Evolutionary conservation across 208 protist species (phyloP).

Genomic region (Acanthamoeba healyi): DNA sequence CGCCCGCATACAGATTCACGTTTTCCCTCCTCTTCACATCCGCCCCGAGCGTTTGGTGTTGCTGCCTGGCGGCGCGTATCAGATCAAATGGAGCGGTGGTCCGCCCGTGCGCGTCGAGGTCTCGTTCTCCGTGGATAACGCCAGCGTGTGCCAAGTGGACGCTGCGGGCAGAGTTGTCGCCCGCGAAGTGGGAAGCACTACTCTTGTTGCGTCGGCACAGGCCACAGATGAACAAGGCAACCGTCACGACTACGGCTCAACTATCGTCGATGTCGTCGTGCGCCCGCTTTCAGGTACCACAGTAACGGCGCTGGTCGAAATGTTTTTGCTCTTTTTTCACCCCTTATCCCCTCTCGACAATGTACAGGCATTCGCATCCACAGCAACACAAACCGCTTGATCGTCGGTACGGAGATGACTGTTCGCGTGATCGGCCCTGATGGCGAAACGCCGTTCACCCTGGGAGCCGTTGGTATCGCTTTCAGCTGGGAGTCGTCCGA

Average conservation of each 20-base stretch:
- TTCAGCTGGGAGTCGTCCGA: constrained; percentile 70
- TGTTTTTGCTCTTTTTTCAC: background rate
- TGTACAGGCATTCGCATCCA: constrained; percentile 63
- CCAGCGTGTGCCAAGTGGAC: constrained; percentile 54
- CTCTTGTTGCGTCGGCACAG: background rate
- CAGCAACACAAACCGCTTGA: constrained; percentile 50
- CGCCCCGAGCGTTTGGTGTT: constrained; percentile 43
- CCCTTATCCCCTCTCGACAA: background rate
- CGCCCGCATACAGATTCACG: constrained; percentile 70
- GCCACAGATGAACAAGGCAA: constrained; percentile 62
- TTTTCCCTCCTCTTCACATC: constrained; percentile 59
- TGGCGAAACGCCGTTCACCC: constrained; percentile 72
- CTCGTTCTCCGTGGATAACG: constrained; percentile 40
- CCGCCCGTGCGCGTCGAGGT: constrained; percentile 70
- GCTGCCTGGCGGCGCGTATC: constrained; percentile 57
- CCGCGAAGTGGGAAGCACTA: constrained; percentile 51
- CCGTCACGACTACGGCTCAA: constrained; percentile 49
- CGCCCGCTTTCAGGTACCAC: constrained; percentile 38
- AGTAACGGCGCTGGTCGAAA: background rate
- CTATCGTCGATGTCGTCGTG: constrained; percentile 35
- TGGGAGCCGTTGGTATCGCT: constrained; percentile 58
- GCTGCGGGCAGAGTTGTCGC: constrained; percentile 19
- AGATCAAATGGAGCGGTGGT: constrained; percentile 70
- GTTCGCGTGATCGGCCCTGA: constrained; percentile 64
- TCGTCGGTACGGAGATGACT: constrained; percentile 69